Evolutionary conservation across 768 basidiomycete genomes (phyloP).

Genomic region (Suillus brevipes): DNA sequence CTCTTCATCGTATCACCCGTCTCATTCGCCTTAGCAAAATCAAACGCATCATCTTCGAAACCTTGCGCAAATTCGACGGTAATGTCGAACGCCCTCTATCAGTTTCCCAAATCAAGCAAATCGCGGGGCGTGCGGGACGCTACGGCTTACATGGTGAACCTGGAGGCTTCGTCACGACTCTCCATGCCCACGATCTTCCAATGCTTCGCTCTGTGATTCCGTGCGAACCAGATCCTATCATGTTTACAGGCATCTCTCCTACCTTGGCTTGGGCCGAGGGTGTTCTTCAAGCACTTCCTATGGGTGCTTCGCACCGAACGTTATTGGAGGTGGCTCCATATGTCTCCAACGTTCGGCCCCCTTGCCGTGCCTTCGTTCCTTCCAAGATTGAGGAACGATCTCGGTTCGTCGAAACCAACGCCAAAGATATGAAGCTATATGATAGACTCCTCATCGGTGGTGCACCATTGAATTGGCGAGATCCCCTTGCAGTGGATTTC

Average conservation of each 20-base stretch:
- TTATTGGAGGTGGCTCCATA: constrained; percentile 52
- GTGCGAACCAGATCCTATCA: constrained; percentile 49
- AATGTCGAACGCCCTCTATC: constrained; percentile 47
- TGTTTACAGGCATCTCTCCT: constrained; percentile 49
- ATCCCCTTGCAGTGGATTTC: constrained; percentile 25
- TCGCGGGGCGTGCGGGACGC: constrained; percentile 91
- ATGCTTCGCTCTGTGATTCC: constrained; percentile 57
- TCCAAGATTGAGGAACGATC: constrained; percentile 31
- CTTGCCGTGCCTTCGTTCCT: constrained; percentile 40
- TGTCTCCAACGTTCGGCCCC: constrained; percentile 44
- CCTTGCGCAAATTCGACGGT: constrained; percentile 68
- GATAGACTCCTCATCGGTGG: constrained; percentile 48
- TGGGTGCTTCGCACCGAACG: constrained; percentile 37
- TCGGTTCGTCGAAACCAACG: constrained; percentile 44
- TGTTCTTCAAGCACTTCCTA: constrained; percentile 45
- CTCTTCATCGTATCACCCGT: neutral
- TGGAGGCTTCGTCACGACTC: constrained; percentile 73
- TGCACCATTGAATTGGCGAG: constrained; percentile 58
- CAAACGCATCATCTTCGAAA: constrained; percentile 78
- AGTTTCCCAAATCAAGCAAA: constrained; percentile 85
- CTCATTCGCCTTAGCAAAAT: constrained; percentile 66
- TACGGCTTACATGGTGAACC: constrained; percentile 64
- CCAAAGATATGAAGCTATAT: constrained; percentile 38
- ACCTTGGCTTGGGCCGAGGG: constrained; percentile 23
- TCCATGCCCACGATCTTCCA: constrained; percentile 62